Conservation (phyloP, 1,284 basidiomycete genomes). For the Rhodotorula glutinis region DNA sequence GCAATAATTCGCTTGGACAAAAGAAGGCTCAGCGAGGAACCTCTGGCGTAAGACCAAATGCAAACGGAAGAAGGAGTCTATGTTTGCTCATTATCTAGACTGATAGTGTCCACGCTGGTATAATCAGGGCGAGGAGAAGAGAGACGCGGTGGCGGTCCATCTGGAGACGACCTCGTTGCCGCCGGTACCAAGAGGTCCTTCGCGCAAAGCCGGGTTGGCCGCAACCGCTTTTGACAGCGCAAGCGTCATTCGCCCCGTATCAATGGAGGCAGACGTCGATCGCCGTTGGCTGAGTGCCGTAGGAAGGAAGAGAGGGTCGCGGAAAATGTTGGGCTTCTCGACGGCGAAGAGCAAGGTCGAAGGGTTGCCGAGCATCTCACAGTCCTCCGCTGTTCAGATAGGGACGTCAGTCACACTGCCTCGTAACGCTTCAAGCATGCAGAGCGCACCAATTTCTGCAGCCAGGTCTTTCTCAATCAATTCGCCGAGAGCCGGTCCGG, state of each 20-base stretch:
- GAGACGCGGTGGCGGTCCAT: conserved; percentile 5
- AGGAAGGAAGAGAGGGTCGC: conserved; percentile 15
- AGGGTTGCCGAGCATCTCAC: conserved; percentile 27
- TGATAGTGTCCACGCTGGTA: too few relatives aligned
- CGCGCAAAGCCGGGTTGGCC: not conserved
- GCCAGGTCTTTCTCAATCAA: not conserved
- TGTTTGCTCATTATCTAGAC: too few relatives aligned
- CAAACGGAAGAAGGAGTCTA: too few relatives aligned
- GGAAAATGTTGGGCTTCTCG: conserved; percentile 40
- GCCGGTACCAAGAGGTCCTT: conserved; percentile 18
- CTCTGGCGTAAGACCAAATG: too few relatives aligned
- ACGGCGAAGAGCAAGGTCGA: conserved; percentile 36
- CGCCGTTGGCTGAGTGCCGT: not conserved
- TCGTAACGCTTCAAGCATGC: not conserved
- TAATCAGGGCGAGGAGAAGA: too few relatives aligned
- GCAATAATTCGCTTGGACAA: too few relatives aligned
- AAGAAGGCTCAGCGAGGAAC: too few relatives aligned
- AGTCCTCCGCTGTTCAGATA: conserved; percentile 15
- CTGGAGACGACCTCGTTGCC: conserved; percentile 22
- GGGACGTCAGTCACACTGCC: not conserved
- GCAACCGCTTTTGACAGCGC: not conserved
- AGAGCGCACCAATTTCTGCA: conserved; percentile 15
- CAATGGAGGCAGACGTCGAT: not conserved
- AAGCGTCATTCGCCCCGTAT: not conserved
- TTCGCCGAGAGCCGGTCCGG: not conserved